Evolutionary conservation across 2,329 filamentous ascomycete species (phyloP), one percentile per base, ranked within the genome.

Genomic region (Dothistroma septosporum): DNA sequence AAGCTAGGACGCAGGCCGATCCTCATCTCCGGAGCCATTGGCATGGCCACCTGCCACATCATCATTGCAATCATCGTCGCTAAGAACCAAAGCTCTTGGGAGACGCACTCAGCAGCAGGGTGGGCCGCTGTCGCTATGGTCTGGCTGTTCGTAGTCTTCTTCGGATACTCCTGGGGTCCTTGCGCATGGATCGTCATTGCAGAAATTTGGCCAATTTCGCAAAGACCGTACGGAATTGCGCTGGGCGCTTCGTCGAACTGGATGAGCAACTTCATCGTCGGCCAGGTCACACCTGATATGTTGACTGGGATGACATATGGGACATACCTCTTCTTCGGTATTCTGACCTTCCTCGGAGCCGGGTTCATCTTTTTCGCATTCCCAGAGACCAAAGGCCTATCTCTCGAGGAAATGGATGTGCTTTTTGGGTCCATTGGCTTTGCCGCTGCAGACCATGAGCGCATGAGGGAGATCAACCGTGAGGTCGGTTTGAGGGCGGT

Each of bases 71-170:
- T 66, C 19, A 88, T 91, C 60, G 81, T 87, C 4, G 89, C 85
- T 37, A 83, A 79, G 63, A 85, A 87, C 69, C 76, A 84, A n/a
- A 70, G 84, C 64, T 74, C 79, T 3, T 92, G 87, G 79, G 71
- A 74, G 0, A 70, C 77, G 0, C 82, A 91, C 62, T 68, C 73
- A 7, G 83, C 82, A 0, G 86, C 87, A 0, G 88, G 88, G 1
- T 92, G 89, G 89, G 88, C 78, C 4, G 83, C 87, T 0, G 87
- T 84, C 6, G 79, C 73, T 56, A 87, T 89, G 83, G 85, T 89
- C 9, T 91, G 88, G 88, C 79, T 92, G 0, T 91, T 89, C 65
- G 85, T 90, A 31, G 78, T 90, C 32, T 83, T 89, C 73, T 92
- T 92, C 69, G 89, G 87, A 32, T 91, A 90, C 71, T 22, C n/a